phyloP scores from a whole-genome alignment of 441 rosid species.

The Pelargonium fulgidum region DNA sequence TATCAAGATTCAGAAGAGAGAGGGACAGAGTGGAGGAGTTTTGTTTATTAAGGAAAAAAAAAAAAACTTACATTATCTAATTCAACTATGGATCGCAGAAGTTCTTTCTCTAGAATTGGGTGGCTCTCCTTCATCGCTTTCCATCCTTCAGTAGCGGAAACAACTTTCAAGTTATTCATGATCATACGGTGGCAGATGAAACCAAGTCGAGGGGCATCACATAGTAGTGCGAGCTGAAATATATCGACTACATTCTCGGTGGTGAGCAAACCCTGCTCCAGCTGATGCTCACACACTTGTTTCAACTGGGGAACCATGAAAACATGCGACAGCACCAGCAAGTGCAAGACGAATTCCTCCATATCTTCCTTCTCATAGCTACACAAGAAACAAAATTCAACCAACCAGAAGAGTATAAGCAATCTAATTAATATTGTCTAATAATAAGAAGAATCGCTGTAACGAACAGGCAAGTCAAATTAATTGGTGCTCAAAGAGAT shows the following conservation, averaged over 20 bases:
- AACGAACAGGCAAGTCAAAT: not conserved
- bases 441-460: not conserved
- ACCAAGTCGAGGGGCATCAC: conserved; percentile 74
- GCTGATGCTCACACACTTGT: conserved; percentile 18
- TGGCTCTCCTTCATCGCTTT: conserved; percentile 68
- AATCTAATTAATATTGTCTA: not conserved
- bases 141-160: conserved; percentile 68
- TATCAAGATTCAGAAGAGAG: not conserved
- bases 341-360: conserved; percentile 16
- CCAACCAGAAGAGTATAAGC: not conserved
- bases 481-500: not conserved
- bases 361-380: conserved; percentile 20
- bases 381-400: conserved; percentile 5
- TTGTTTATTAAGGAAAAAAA: not conserved
- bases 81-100: conserved; percentile 40
- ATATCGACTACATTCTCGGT: conserved; percentile 16
- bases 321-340: conserved; percentile 21
- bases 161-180: conserved; percentile 38
- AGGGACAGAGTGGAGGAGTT: not conserved
- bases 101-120: conserved; percentile 61
- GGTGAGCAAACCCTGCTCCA: conserved; percentile 8
- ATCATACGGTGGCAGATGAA: conserved; percentile 63
- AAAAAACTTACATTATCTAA: conserved; percentile 43
- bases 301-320: conserved; percentile 16
- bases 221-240: conserved; percentile 71